Evolutionary conservation across 2,329 filamentous ascomycete species (phyloP), one percentile per base, ranked within the genome.

Genomic region (Hymenoscyphus fructigenus): DNA sequence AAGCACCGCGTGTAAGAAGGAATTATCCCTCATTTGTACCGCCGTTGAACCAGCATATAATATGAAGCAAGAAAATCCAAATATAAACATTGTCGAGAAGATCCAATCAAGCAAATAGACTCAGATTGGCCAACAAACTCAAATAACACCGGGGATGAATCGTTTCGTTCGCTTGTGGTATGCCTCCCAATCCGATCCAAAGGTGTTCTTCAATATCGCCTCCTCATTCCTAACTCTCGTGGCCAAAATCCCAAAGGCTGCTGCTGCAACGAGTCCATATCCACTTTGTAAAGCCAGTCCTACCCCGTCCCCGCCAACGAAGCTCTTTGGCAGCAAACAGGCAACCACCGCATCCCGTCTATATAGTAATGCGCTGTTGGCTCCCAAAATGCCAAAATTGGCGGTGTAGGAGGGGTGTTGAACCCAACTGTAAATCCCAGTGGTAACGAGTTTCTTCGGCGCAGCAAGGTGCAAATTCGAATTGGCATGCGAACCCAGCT

Each of bases 401-500:
- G 34, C 62, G 9, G 58, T 57, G 41, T 64, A 67, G 1, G 63
- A 65, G 28, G 66, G 66, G 56, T 67, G 66, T 57, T 66, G 61
- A 14, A 66, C 53, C 15, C 53, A 53, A 17, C 29, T 50, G 38
- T 67, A 67, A 14, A 66, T 55, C 2, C 66, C 66, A 26, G 63
- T 58, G 4, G 60, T 67, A 38, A 65, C 47, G 17, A 67, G 50
- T 15, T 58, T 61, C 15, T 81, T 77, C 1, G 84, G 84, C 61
- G 76, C 70, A 1, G 79, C 73, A 1, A 86, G 78, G 1, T 78
- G 76, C 66, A 84, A 86, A 0, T 83, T 85, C 66, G 85, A 86
- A 63, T 83, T 79, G 44, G 44, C 44, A 50, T 50, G 44, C 9
- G 72, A 75, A 1, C 83, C 84, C 0, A 86, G 77, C 0, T 77